These are phyloP conservation scores for Zymoseptoria ardabiliae DNA, from an alignment of 2,329 filamentous ascomycete genomes.

Conservation along the genomic window DNA sequence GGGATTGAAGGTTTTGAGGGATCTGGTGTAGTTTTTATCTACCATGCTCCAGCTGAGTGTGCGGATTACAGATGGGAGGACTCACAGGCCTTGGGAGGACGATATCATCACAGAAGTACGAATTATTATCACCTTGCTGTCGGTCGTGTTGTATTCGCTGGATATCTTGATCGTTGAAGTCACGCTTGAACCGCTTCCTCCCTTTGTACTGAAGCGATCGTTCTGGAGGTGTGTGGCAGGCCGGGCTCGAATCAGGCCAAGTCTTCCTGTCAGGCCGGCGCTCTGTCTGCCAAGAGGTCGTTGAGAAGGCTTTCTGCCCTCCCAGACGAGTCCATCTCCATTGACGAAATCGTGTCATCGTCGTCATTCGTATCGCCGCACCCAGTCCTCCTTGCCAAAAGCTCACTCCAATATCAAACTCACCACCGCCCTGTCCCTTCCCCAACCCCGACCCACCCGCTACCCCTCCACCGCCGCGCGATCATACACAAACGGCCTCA, in stretches of 20 bases:
- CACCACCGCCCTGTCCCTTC: not conserved
- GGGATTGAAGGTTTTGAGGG: not conserved
- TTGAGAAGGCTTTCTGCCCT: no score
- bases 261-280: no score
- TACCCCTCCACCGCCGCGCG: not conserved
- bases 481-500: conserved; percentile 7
- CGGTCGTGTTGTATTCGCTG: no score
- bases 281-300: no score
- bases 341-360: no score
- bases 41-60: not conserved
- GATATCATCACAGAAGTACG: not conserved
- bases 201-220: no score
- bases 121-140: not conserved
- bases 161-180: no score
- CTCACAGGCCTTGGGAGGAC: not conserved
- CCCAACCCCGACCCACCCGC: not conserved
- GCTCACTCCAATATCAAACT: not conserved
- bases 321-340: no score
- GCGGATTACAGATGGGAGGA: not conserved
- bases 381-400: not conserved
- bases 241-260: no score
- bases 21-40: not conserved
- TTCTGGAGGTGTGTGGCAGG: no score
- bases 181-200: no score
- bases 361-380: no score